Evolutionary conservation across 495 filamentous ascomycete genomes (phyloP).

Genomic region (Amphirosellinia nigrospora): DNA sequence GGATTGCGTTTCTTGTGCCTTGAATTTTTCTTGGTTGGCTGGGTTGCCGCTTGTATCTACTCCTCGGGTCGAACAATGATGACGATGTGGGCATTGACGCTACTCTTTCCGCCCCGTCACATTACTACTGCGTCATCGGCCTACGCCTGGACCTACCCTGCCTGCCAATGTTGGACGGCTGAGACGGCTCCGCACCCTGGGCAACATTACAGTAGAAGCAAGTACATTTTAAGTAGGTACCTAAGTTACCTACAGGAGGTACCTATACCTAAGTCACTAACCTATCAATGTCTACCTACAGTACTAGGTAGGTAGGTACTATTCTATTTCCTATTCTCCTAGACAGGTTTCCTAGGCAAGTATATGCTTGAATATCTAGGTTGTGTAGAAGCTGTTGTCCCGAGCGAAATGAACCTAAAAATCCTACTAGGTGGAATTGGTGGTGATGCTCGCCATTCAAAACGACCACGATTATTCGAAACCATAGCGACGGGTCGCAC

Average conservation of each 20-base stretch:
- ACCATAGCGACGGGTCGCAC: neutral
- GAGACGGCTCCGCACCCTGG: neutral
- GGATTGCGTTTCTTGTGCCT: constrained; percentile 18
- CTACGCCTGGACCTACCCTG: constrained; percentile 3
- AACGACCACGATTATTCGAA: neutral
- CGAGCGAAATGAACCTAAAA: neutral
- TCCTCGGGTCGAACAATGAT: constrained; percentile 18
- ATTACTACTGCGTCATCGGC: constrained; percentile 20
- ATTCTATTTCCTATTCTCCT: no score
- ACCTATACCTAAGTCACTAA: no score
- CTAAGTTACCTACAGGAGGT: neutral
- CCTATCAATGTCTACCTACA: no score
- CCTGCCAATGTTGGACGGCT: neutral
- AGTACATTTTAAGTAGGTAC: no score
- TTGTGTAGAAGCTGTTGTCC: no score
- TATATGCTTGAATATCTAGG: no score
- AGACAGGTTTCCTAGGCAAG: no score
- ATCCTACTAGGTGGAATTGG: neutral
- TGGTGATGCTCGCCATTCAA: neutral
- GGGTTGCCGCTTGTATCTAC: constrained; percentile 22
- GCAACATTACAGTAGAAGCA: no score
- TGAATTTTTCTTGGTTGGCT: constrained; percentile 21
- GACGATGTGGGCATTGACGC: constrained; percentile 17
- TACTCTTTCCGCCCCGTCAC: constrained; percentile 8
- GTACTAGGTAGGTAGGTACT: no score